Conservation (phyloP, 129 eudicot species). For the Oenanthe sinensis region DNA sequence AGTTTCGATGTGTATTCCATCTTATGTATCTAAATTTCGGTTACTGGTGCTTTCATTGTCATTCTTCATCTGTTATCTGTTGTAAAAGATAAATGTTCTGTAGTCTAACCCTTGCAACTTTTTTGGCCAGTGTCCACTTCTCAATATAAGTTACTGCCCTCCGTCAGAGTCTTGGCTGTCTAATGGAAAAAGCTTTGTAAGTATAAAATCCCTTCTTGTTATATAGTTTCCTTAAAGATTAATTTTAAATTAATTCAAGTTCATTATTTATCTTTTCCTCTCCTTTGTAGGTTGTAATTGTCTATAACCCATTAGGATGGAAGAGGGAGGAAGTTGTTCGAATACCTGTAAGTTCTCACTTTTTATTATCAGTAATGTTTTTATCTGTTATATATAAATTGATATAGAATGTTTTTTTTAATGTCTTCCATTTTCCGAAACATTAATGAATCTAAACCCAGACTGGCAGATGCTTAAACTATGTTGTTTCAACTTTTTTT, state of each 20-base stretch:
- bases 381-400: background rate
- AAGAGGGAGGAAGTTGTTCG: slow-evolving; percentile 87
- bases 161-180: slow-evolving; percentile 69
- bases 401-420: background rate
- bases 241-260: background rate
- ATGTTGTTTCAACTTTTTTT: background rate
- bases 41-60: background rate
- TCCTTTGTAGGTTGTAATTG: slow-evolving; percentile 50
- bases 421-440: background rate
- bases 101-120: background rate
- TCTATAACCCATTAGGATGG: slow-evolving; percentile 92
- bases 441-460: background rate
- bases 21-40: background rate
- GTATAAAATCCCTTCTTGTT: slow-evolving; percentile 5
- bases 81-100: background rate
- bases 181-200: slow-evolving; percentile 71
- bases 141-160: slow-evolving; percentile 85
- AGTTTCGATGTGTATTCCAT: background rate
- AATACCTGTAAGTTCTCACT: slow-evolving; percentile 67
- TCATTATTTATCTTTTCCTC: background rate
- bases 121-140: slow-evolving; percentile 77
- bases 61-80: background rate
- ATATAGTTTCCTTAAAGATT: background rate
- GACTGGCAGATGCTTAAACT: background rate
- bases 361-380: background rate